A percentile compares a stretch with the other conserved stretches of the same genome.
Evolutionary conservation across 2,329 filamentous ascomycete species (phyloP).

Genomic region (Pestalotiopsis sp.): DNA sequence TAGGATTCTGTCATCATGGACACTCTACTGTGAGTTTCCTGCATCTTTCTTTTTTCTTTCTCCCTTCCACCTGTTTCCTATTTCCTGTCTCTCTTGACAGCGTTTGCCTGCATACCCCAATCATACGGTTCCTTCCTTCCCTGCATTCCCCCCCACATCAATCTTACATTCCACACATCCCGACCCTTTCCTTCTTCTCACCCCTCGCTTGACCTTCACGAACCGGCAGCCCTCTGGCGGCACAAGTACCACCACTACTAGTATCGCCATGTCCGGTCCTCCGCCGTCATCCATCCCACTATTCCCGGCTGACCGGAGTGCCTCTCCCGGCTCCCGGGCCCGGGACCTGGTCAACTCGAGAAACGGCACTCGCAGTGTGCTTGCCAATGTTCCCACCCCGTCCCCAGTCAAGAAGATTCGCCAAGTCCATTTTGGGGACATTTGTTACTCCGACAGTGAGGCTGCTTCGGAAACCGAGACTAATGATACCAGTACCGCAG

Average conservation of each 20-base stretch:
- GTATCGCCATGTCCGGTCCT: not conserved
- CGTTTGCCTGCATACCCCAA: conserved; percentile 1
- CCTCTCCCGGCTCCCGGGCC: not conserved
- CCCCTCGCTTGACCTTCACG: not conserved
- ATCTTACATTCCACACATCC: not conserved
- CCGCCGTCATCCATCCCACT: not conserved
- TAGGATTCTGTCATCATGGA: conserved; percentile 48
- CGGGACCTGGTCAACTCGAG: conserved; percentile 1
- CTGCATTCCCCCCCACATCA: conserved; percentile 2
- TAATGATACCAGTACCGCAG: conserved; percentile 69
- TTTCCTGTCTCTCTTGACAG: conserved; percentile 6
- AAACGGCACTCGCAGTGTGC: not conserved
- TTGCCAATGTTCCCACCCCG: not conserved
- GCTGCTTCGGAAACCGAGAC: conserved; percentile 19
- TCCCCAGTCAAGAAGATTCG: conserved; percentile 5
- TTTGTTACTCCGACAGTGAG: conserved; percentile 17
- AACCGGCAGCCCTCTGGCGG: not conserved
- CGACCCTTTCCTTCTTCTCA: not conserved
- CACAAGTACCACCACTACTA: not conserved
- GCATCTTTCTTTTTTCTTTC: conserved; percentile 12
- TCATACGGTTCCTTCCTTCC: not conserved
- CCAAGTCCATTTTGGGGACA: conserved; percentile 21
- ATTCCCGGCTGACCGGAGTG: not conserved
- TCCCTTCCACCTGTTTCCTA: conserved; percentile 24
- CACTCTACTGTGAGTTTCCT: conserved; percentile 58